A percentile compares a stretch with the other conserved stretches of the same genome.
These are phyloP conservation scores for Adansonia grandidieri DNA, from an alignment of 441 rosid genomes.

Conservation along the genomic window DNA sequence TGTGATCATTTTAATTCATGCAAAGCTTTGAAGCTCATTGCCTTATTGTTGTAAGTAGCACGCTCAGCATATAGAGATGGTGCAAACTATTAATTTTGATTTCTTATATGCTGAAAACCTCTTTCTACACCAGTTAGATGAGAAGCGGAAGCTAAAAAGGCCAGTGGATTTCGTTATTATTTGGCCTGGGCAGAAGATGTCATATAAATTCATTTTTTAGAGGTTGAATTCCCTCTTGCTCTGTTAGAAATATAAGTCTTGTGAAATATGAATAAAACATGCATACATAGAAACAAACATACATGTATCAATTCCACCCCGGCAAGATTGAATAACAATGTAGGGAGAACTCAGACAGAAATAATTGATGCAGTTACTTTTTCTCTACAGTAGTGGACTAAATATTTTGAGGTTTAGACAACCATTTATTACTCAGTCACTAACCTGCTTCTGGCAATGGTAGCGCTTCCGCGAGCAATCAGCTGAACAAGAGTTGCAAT, in stretches of 20 bases:
- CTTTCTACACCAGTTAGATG: background rate
- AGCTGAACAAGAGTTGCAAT: slow-evolving; percentile 97
- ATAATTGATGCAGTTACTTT: background rate
- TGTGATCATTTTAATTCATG: background rate
- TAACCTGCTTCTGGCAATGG: slow-evolving; percentile 97
- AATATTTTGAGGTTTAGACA: background rate
- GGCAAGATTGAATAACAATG: background rate
- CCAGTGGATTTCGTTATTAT: background rate
- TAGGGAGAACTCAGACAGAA: background rate
- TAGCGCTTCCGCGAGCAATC: slow-evolving; percentile 98
- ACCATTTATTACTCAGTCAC: slow-evolving; percentile 32
- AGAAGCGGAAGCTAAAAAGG: background rate
- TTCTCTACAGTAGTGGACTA: background rate
- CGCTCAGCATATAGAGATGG: background rate
- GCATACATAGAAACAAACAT: background rate
- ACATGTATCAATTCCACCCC: background rate
- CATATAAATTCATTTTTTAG: background rate
- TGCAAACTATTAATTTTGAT: background rate
- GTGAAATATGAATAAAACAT: background rate
- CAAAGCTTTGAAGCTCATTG: slow-evolving; percentile 3
- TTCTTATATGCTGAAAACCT: background rate
- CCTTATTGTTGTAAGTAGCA: slow-evolving; percentile 22
- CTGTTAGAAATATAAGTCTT: background rate
- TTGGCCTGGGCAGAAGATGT: background rate
- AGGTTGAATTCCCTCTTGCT: slow-evolving; percentile 6